These are phyloP conservation scores for Nannochloropsis oceanica DNA, from an alignment of 108 stramenopile genomes.

Conservation along the genomic window DNA sequence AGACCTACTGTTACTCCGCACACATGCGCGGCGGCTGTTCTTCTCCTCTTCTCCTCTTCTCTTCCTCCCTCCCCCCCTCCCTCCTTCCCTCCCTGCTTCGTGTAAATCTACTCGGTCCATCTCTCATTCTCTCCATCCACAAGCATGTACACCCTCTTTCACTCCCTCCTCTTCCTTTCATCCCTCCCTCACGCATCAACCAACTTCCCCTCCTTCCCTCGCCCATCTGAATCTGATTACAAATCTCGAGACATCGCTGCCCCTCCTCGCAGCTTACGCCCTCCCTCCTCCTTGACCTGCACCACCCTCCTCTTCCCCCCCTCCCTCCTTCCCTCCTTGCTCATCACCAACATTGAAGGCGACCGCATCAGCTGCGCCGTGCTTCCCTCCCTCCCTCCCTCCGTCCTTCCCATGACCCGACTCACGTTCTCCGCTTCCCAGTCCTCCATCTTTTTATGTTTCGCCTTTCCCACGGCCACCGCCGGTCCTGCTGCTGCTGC, in stretches of 20 bases:
- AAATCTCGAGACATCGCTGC: neutral
- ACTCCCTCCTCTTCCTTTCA: neutral
- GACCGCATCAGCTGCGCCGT: neutral
- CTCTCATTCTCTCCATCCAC: too few relatives aligned
- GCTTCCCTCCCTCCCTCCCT: neutral
- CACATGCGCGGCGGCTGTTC: too few relatives aligned
- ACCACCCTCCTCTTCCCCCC: neutral
- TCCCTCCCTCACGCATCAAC: neutral
- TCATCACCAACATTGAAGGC: neutral
- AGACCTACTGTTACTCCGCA: too few relatives aligned
- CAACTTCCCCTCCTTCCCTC: neutral
- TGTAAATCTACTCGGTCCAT: too few relatives aligned
- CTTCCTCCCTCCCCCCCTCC: too few relatives aligned
- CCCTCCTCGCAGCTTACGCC: neutral
- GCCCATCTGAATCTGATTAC: neutral
- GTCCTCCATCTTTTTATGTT: neutral
- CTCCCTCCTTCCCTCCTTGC: neutral
- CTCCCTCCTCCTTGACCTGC: neutral
- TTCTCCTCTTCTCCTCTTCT: too few relatives aligned
- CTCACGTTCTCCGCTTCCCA: neutral
- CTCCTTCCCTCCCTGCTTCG: too few relatives aligned
- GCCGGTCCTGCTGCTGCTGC: neutral
- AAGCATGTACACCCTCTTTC: neutral
- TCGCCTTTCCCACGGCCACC: neutral
- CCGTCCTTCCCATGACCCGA: neutral